Evolutionary conservation across 306 rosid species (phyloP).

Genomic region (Ceratonia siliqua): DNA sequence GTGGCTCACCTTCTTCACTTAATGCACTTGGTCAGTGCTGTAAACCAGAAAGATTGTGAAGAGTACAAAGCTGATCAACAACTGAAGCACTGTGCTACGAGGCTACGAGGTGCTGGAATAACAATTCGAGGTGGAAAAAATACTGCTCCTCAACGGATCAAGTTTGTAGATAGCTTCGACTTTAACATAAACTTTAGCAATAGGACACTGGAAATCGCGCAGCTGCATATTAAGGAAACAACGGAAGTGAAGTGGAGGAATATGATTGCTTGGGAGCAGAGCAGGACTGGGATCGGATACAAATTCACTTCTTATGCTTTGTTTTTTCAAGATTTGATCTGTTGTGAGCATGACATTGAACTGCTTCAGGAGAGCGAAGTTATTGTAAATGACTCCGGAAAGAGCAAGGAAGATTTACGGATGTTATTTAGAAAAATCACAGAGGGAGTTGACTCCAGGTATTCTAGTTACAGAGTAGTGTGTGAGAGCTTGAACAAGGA

Average conservation of each 20-base stretch:
- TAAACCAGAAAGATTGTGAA: background rate
- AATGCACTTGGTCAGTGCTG: conserved; percentile 33
- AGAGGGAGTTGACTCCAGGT: conserved; percentile 21
- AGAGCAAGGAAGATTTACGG: conserved; percentile 15
- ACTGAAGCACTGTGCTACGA: conserved; percentile 24
- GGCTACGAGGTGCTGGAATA: conserved; percentile 9
- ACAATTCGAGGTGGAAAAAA: background rate
- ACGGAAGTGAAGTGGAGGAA: conserved; percentile 35
- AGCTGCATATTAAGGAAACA: background rate
- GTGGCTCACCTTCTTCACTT: conserved; percentile 41
- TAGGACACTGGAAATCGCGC: background rate
- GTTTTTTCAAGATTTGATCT: conserved; percentile 28
- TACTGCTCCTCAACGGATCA: background rate
- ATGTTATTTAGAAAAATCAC: background rate
- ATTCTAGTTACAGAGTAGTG: conserved; percentile 12
- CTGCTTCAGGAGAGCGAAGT: background rate
- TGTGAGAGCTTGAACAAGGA: background rate
- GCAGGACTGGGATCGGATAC: background rate
- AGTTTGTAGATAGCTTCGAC: background rate
- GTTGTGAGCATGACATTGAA: conserved; percentile 12
- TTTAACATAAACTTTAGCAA: background rate
- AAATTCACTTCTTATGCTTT: conserved; percentile 30
- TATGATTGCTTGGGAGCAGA: conserved; percentile 39
- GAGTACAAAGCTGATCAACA: background rate
- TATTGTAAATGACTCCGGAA: background rate